A percentile compares a stretch with the other conserved stretches of the same genome.
Evolutionary conservation across 805 yeast species (phyloP).

Genomic region (Hanseniaspora singularis): DNA sequence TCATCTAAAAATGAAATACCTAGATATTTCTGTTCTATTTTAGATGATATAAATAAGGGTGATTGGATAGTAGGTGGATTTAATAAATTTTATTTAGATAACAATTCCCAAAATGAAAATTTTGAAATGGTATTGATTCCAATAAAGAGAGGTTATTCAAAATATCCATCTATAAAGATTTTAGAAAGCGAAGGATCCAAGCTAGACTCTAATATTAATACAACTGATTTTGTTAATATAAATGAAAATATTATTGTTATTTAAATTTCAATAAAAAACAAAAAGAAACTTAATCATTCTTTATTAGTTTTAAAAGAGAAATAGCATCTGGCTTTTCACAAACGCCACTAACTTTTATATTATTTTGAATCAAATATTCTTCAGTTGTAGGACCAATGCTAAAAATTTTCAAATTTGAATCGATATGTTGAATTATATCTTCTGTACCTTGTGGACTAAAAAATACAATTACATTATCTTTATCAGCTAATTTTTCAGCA

Average conservation of each 20-base stretch:
- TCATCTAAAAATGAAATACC: conserved; percentile 16
- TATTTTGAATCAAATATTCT: conserved; percentile 40
- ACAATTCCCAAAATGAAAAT: conserved; percentile 22
- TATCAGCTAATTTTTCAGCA: conserved; percentile 16
- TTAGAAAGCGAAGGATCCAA: conserved; percentile 23
- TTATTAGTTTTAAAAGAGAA: conserved; percentile 35
- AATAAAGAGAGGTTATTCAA: conserved; percentile 58
- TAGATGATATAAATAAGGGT: conserved; percentile 21
- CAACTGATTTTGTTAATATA: conserved; percentile 5
- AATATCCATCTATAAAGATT: conserved; percentile 51
- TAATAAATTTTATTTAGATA: conserved; percentile 37
- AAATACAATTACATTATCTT: conserved; percentile 58
- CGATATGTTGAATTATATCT: conserved; percentile 35
- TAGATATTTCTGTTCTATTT: conserved; percentile 37
- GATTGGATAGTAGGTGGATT: conserved; percentile 71
- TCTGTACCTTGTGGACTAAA: conserved; percentile 87
- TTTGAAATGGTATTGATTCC: conserved; percentile 48
- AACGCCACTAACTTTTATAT: conserved; percentile 48
- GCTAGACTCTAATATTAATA: conserved; percentile 18
- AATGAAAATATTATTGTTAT: conserved; percentile 12
- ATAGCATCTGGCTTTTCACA: conserved; percentile 63
- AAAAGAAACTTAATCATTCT: neutral
- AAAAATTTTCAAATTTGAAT: conserved; percentile 37
- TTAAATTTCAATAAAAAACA: neutral
- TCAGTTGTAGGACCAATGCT: conserved; percentile 91